phyloP scores from a whole-genome alignment of 2,329 filamentous ascomycete species.

The Aspergillus latus region DNA sequence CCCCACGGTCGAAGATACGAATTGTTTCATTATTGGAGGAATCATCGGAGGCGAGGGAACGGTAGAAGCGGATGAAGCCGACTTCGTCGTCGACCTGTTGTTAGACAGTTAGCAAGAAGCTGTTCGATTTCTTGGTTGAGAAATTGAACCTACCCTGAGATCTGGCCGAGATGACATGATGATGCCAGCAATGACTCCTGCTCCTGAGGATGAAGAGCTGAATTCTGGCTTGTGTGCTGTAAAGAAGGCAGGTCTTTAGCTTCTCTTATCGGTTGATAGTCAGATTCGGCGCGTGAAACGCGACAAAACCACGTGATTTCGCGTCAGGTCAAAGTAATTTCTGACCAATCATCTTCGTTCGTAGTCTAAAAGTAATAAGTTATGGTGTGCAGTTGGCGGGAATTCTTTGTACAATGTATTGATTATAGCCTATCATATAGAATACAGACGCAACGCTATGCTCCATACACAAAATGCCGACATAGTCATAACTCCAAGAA shows the following conservation, averaged over 20 bases:
- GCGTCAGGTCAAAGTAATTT: conserved; percentile 28
- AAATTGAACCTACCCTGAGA: conserved; percentile 57
- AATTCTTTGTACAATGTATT: neutral
- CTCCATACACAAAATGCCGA: conserved; percentile 10
- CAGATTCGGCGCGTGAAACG: conserved; percentile 9
- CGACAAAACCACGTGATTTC: conserved; percentile 35
- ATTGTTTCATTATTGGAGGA: conserved; percentile 56
- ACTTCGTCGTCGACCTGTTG: conserved; percentile 90
- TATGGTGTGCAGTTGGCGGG: no score
- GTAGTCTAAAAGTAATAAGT: no score
- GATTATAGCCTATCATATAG: conserved; percentile 8
- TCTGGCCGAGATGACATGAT: conserved; percentile 70
- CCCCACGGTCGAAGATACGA: conserved; percentile 87
- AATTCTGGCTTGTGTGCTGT: conserved; percentile 9
- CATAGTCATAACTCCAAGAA: conserved; percentile 29
- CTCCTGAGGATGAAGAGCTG: conserved; percentile 9
- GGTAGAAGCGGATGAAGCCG: conserved; percentile 96
- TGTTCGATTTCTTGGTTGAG: neutral
- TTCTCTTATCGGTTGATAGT: neutral
- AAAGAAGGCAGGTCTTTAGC: neutral
- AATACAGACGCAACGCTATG: neutral
- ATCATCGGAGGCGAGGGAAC: conserved; percentile 62
- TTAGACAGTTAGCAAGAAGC: neutral
- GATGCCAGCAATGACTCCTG: conserved; percentile 28
- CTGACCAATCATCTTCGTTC: conserved; percentile 13